Evolutionary conservation across 257 asterid genomes (phyloP).

Genomic region (Solanum microdontum): DNA sequence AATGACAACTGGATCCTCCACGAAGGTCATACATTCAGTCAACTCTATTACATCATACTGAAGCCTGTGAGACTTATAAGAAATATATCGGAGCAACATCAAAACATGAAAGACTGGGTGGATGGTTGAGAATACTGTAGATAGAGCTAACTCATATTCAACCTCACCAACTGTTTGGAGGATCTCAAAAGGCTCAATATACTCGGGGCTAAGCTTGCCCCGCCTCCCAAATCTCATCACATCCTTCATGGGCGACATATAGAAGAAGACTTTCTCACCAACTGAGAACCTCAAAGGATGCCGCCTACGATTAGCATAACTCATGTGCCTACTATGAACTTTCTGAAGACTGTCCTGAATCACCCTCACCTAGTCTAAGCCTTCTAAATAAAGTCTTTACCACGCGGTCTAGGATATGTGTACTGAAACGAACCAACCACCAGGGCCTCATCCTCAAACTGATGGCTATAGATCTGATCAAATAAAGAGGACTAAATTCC

Average conservation of each 20-base stretch:
- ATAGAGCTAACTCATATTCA: not conserved
- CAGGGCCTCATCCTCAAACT: not conserved
- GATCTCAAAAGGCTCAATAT: not conserved
- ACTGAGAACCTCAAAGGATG: not conserved
- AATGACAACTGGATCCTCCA: not conserved
- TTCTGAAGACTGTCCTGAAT: not conserved
- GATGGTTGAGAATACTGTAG: not conserved
- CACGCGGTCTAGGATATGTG: not conserved
- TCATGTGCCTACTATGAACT: not conserved
- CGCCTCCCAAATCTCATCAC: not conserved
- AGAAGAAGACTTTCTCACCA: not conserved
- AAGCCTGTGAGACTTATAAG: not conserved
- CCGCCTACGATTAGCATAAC: not conserved
- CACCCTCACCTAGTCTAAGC: not conserved
- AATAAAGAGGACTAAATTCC: not conserved
- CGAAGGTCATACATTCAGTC: not conserved
- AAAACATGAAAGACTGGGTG: not conserved
- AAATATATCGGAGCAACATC: no score
- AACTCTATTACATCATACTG: not conserved
- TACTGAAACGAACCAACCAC: not conserved
- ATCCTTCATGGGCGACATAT: not conserved
- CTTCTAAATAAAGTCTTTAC: not conserved
- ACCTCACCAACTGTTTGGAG: not conserved
- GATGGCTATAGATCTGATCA: not conserved
- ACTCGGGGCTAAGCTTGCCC: not conserved